Evolutionary conservation across 1,139 yeast species (phyloP), one percentile per base, ranked within the genome.

Genomic region (Taphrina sp.): DNA sequence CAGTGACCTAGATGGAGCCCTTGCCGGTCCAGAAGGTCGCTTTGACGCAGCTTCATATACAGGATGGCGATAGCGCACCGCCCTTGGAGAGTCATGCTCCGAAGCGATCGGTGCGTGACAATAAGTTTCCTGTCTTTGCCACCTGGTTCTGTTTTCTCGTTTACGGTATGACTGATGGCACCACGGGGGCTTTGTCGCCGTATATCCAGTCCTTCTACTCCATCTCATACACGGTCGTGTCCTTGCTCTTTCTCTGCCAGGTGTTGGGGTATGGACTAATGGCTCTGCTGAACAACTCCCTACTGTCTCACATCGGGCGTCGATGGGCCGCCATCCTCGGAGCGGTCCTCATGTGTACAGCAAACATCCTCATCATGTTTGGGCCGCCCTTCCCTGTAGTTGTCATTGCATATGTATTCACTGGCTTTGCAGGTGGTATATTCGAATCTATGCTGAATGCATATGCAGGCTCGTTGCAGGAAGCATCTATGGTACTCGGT

Each of bases 361-460:
- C 76, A 72, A 76, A 70, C 62, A 66, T 73, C 0, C 65, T 77
- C 2, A 73, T 74, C n/a, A 63, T 72, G 45, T 73, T 74, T 45
- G 74, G 62, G 67, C 80, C 60, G 60, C 71, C 71, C 2, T 67
- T 63, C 52, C 65, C 70, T 3, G 58, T 76, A 3, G 73, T 77
- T 10, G 81, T 79, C 14, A 65, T 75, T 38, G 84, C 75, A 0
- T 81, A 76, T 63, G 79, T 77, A 64, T 69, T 80, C 61, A 82
- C 82, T 1, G 87, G 87, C 0, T 64, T 78, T 43, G 88, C 86
- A 0, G 65, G 73, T 29, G 86, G 85, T 1, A 67, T 74, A n/a
- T 74, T 76, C 1, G 71, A 79, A 34, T 76, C 84, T 3, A 82
- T 80, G 59, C 74, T 76, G 59, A 82, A 82, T 63, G 74, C 80